Evolutionary conservation across 192 early-diverging fungal genomes (phyloP), one percentile per base, ranked within the genome.

Genomic region (Umbelopsis isabellina): DNA sequence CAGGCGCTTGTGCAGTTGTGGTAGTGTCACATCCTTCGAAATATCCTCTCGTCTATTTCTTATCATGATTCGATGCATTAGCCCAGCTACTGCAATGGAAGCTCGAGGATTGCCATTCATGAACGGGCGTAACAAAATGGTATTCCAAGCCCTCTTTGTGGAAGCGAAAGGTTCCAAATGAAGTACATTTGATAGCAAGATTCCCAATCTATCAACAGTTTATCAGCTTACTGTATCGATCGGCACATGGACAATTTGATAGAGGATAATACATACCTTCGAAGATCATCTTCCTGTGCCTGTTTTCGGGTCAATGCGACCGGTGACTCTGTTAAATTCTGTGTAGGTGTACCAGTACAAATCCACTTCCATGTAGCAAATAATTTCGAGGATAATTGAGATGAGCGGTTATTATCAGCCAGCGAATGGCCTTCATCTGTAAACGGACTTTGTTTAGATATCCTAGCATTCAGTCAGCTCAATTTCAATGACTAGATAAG

Each of bases 391-490:
- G 89, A 88, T 22, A 91, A 69, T 9, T 83, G 71, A 7, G 82
- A 78, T 37, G 74, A 86, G 69, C 69, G 79, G 67, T 69, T 58
- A 27, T 83, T 82, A 16, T 80, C 65, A 4, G 86, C 84, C 85
- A 95, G 83, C 41, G 82, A 80, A 53, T 94, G 92, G 8, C 94
- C 94, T 66, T 95, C 94, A 66, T 95, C 94, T 71, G n/a, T 18
- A 6, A 53, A 18, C 7, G 21, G 21, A 52, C 2, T 37, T n/a
- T n/a, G 47, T 13, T 33, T 35, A 16, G 5, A 55, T 49, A 41
- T 6, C 10, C 37, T 41, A 10, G 10, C 37, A 41, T 41, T 41
- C 6, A 1, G 1, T 10, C 5, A 41, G 15, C 9, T 12, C 2
- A 61, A 16, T 25, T 12, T 2, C 55, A 21, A 16, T 33, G 23